phyloP scores from a whole-genome alignment of 2,329 filamentous ascomycete genomes.

The Aspergillus sp. region DNA sequence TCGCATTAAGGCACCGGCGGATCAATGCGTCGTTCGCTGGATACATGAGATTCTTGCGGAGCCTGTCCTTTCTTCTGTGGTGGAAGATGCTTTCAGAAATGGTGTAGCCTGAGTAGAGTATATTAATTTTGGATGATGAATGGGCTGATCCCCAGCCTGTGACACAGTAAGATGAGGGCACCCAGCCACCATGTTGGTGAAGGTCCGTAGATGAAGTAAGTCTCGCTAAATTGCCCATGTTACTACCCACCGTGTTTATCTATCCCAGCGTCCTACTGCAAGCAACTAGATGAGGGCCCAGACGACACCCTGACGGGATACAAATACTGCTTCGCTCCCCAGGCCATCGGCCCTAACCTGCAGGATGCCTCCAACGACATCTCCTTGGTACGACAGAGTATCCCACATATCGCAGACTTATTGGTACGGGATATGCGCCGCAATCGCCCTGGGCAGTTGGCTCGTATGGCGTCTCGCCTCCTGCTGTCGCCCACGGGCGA shows the following conservation, averaged over 20 bases:
- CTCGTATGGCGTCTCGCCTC: slow-evolving; percentile 1
- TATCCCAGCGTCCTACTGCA: slow-evolving; percentile 3
- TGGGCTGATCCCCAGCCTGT: no score
- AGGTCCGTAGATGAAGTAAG: slow-evolving; percentile 1
- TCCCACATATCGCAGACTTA: slow-evolving; percentile 2
- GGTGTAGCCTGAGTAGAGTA: no score
- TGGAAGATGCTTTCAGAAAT: no score
- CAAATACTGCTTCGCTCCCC: slow-evolving; percentile 5
- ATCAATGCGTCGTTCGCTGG: no score
- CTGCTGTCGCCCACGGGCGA: not conserved
- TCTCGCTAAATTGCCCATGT: not conserved
- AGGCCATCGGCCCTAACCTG: not conserved
- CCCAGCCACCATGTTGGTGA: slow-evolving; percentile 2
- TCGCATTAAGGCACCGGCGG: no score
- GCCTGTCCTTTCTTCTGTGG: no score
- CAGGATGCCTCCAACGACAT: slow-evolving; percentile 6
- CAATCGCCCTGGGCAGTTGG: slow-evolving; percentile 1
- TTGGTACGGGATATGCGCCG: slow-evolving; percentile 4
- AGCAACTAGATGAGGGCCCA: slow-evolving; percentile 3
- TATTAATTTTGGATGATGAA: no score
- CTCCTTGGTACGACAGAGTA: slow-evolving; percentile 3
- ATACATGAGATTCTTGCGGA: no score
- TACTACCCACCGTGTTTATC: not conserved
- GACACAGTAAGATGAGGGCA: not conserved
- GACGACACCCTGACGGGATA: not conserved